Evolutionary conservation across 2,329 filamentous ascomycete species (phyloP).

Genomic region (Neoarthrinium moseri): DNA sequence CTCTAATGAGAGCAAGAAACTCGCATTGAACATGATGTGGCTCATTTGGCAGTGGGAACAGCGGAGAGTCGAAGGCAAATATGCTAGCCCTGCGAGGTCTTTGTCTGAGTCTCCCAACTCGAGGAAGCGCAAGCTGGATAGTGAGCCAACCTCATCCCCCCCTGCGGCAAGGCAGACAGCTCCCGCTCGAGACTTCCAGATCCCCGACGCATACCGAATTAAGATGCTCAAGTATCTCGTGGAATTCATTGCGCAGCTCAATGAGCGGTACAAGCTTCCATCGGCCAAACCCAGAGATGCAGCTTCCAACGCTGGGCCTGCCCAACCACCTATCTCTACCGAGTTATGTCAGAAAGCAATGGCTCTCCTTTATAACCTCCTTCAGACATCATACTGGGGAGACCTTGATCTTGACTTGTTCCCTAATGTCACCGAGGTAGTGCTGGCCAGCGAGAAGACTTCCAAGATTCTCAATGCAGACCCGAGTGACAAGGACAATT

Average conservation of each 20-base stretch:
- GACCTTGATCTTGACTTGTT: conserved; percentile 91
- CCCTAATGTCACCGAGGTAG: conserved; percentile 82
- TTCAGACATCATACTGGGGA: conserved; percentile 87
- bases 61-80: conserved; percentile 67
- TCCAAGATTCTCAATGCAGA: conserved; percentile 57
- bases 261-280: conserved; percentile 78
- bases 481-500: conserved; percentile 65
- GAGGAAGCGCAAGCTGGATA: conserved; percentile 75
- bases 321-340: conserved; percentile 54
- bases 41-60: conserved; percentile 94
- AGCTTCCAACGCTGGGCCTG: conserved; percentile 39
- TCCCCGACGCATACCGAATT: conserved; percentile 65
- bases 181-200: conserved; percentile 63
- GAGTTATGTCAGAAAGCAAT: conserved; percentile 88
- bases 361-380: conserved; percentile 75
- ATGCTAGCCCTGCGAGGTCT: conserved; percentile 34
- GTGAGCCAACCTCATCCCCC: conserved; percentile 55
- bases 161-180: conserved; percentile 47
- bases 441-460: conserved; percentile 80
- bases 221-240: conserved; percentile 94
- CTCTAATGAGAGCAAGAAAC: conserved; percentile 87
- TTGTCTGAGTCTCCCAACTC: conserved; percentile 69
- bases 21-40: conserved; percentile 86
- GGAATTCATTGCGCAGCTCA: conserved; percentile 87
- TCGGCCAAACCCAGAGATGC: conserved; percentile 65